Base-by-base conservation (phyloP, 176 grass and related monocot species). In the Chrysopogon serrulatus region DNA sequence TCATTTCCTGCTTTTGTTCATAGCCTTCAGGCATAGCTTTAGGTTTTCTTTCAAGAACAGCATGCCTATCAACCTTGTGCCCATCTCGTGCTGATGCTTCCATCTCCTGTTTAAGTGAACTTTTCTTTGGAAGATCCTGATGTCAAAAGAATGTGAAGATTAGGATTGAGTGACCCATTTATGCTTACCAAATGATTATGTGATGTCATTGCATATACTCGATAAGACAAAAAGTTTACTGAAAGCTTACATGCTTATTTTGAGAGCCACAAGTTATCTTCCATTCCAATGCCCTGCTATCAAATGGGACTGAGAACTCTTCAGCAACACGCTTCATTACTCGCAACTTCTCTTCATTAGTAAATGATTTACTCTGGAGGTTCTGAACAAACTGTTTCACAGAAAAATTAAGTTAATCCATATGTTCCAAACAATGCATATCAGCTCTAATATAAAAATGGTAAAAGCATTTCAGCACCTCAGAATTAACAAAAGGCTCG, bases 381-480 rank as follows among this genome's bases (percentile, higher is more conserved):
- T 86, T 94, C 86, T 92, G 80, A 90, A 96, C 83, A 82, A 99
- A 99, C 96, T 99, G 91, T 40, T 28, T n/a, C 76, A 84, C 47
- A 66, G 5, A 69, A 73, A 63, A 42, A 23, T 79, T 39, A 74
- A 82, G 30, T 77, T 79, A 77, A 49, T 88, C 26, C 82, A 37
- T 44, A 90, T 68, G 70, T 45, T 81, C 28, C 83, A 51, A 34
- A 54, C n/a, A 23, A 49, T 74, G 21, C 28, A 80, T 39, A 67
- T 61, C 69, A 84, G 74, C 65, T 83, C 70, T 71, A 70, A 83
- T 9, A 72, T 16, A 73, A 70, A 3, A 51, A 85, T 49, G 62
- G 62, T 33, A n/a, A 21, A 19, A 81, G 61, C 80, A 51, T 73
- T 11, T 61, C 81, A 56, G 39, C 69, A 99, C 97, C 93, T 99